Conservation (phyloP, 441 rosid species). For the Gossypium schwendimanii region DNA sequence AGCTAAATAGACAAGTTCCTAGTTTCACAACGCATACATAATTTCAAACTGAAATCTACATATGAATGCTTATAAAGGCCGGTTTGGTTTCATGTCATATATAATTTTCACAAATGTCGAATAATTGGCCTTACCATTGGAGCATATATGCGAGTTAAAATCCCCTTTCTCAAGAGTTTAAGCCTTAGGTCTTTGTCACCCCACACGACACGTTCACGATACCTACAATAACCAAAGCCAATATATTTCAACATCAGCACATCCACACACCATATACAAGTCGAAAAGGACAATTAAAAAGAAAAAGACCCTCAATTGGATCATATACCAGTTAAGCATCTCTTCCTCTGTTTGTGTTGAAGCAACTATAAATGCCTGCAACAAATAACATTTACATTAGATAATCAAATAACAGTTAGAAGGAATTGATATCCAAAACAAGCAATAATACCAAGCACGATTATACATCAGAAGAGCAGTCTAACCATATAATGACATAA, state of each 20-base stretch:
- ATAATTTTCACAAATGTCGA: background rate
- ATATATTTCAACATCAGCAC: background rate
- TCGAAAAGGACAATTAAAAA: background rate
- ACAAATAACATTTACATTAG: constrained; percentile 6
- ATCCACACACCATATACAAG: background rate
- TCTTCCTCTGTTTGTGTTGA: constrained; percentile 66
- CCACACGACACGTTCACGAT: constrained; percentile 67
- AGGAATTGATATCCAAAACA: background rate
- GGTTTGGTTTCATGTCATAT: background rate
- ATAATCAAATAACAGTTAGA: background rate
- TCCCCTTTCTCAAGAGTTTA: constrained; percentile 62
- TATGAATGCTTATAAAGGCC: background rate
- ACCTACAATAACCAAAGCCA: constrained; percentile 35
- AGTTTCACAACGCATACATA: background rate
- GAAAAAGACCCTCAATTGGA: background rate
- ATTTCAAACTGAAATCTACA: background rate
- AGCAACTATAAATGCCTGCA: constrained; percentile 72
- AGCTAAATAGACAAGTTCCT: background rate
- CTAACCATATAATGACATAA: constrained; percentile 1
- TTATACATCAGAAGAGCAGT: background rate
- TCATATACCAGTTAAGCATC: constrained; percentile 59
- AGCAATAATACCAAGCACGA: background rate
- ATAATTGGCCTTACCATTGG: constrained; percentile 51
- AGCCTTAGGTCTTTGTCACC: constrained; percentile 59
- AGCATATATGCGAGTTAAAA: constrained; percentile 56